Percentiles rank a stretch among this genome's conserved stretches.
Conservation (phyloP, 169 alveolate genomes). For the Babesia bovis region DNA sequence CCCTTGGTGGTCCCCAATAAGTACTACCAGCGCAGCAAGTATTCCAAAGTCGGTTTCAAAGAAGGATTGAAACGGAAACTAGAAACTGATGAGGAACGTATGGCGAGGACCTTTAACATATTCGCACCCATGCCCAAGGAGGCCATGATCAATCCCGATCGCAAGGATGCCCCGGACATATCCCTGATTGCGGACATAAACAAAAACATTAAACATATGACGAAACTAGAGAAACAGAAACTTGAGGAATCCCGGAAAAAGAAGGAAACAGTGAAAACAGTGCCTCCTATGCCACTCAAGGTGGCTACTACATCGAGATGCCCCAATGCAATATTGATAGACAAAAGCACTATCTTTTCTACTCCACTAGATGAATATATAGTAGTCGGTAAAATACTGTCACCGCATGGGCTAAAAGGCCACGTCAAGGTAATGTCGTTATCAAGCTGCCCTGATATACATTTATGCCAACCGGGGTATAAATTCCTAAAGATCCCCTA, state of each 20-base stretch:
- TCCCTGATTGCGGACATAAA: neutral
- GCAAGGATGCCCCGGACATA: slow-evolving; percentile 6
- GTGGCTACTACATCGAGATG: neutral
- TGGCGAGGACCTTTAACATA: slow-evolving; percentile 33
- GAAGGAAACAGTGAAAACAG: neutral
- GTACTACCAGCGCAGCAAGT: slow-evolving; percentile 47
- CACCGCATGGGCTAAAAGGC: slow-evolving; percentile 54
- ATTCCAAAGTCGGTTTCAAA: slow-evolving; percentile 43
- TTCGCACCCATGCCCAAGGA: slow-evolving; percentile 42
- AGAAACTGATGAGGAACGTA: slow-evolving; percentile 25
- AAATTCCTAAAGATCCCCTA: slow-evolving; percentile 42
- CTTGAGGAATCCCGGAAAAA: neutral
- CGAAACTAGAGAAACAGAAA: neutral
- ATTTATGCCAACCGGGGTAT: slow-evolving; percentile 59
- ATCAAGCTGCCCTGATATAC: slow-evolving; percentile 28
- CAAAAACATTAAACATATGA: slow-evolving; percentile 1
- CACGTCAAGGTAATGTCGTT: slow-evolving; percentile 54
- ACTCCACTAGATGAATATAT: slow-evolving; percentile 48
- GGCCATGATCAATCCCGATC: neutral
- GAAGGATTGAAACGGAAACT: slow-evolving; percentile 8
- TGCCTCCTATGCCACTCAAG: neutral
- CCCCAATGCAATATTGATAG: slow-evolving; percentile 31
- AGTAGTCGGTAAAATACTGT: slow-evolving; percentile 40
- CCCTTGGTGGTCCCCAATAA: slow-evolving; percentile 25
- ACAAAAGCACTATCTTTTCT: slow-evolving; percentile 41